phyloP scores from a whole-genome alignment of 257 asterid species.

The Capsicum rhomboideum region DNA sequence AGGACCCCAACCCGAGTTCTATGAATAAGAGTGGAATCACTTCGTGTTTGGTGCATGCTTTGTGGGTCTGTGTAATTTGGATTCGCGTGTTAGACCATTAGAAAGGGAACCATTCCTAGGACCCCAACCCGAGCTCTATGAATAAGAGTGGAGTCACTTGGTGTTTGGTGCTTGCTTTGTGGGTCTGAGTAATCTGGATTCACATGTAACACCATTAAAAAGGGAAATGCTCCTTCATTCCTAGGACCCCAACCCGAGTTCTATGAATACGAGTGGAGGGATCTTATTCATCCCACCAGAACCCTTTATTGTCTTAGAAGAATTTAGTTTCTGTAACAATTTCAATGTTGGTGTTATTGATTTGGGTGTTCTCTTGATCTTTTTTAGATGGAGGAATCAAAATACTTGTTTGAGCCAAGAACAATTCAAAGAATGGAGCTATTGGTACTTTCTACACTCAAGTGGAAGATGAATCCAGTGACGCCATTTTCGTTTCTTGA shows the following conservation, averaged over 20 bases:
- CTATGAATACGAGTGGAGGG: neutral
- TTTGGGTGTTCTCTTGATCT: neutral
- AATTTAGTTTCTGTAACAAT: neutral
- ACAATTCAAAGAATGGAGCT: slow-evolving; percentile 68
- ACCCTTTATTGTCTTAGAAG: neutral
- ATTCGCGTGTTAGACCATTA: too few species aligned
- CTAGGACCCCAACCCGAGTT: too few species aligned
- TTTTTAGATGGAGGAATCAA: slow-evolving; percentile 40
- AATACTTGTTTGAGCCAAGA: slow-evolving; percentile 48
- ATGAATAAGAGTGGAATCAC: too few species aligned
- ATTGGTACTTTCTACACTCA: slow-evolving; percentile 39
- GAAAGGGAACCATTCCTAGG: too few species aligned
- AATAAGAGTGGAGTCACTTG: neutral
- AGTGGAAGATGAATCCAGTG: slow-evolving; percentile 68
- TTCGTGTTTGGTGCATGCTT: neutral
- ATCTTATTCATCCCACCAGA: neutral
- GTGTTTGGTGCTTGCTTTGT: neutral
- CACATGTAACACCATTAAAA: neutral
- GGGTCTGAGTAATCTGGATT: neutral
- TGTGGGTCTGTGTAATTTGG: neutral
- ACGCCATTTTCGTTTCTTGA: slow-evolving; percentile 55
- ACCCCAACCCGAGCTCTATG: neutral
- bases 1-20: too few species aligned
- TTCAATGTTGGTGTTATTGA: neutral
- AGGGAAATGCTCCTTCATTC: neutral